Percentiles rank a stretch among this genome's conserved stretches.
phyloP scores from a whole-genome alignment of 768 basidiomycete species.

The Termitomyces sp. region DNA sequence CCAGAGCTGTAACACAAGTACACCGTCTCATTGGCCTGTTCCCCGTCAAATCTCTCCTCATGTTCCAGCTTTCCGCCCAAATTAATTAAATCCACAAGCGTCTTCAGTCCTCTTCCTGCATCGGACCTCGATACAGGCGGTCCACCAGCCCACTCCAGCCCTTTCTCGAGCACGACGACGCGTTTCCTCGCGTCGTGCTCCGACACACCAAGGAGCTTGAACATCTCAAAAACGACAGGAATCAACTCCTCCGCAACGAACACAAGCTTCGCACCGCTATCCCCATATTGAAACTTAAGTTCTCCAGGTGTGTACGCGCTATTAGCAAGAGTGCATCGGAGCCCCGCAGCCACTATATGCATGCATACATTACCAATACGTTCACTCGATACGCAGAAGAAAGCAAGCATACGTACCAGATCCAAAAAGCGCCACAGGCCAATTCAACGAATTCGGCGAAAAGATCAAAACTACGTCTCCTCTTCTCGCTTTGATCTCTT shows the following conservation, averaged over 20 bases:
- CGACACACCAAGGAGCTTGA: constrained; percentile 42
- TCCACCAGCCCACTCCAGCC: constrained; percentile 40
- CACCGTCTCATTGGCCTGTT: constrained; percentile 49
- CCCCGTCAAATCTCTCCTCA: constrained; percentile 53
- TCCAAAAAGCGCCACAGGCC: constrained; percentile 44
- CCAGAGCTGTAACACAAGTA: constrained; percentile 58
- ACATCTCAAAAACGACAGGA: constrained; percentile 48
- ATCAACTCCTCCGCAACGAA: constrained; percentile 62
- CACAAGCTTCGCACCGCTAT: constrained; percentile 59
- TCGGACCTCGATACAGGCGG: constrained; percentile 17
- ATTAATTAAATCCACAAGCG: constrained; percentile 20
- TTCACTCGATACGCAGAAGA: background rate
- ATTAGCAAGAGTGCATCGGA: constrained; percentile 72
- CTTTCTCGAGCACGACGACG: constrained; percentile 49
- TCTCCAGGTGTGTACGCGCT: constrained; percentile 63
- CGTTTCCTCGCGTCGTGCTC: constrained; percentile 42
- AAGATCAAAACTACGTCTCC: constrained; percentile 62
- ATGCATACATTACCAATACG: background rate
- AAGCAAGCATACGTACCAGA: constrained; percentile 23
- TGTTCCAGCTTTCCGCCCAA: constrained; percentile 43
- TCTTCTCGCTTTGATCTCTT: constrained; percentile 26
- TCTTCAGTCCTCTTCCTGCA: constrained; percentile 2
- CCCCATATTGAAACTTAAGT: constrained; percentile 63
- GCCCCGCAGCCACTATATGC: constrained; percentile 50
- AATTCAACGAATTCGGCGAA: constrained; percentile 59